A percentile compares a stretch with the other conserved stretches of the same genome.
phyloP scores from a whole-genome alignment of 2,329 filamentous ascomycete species.

The Aspergillus sp. region DNA sequence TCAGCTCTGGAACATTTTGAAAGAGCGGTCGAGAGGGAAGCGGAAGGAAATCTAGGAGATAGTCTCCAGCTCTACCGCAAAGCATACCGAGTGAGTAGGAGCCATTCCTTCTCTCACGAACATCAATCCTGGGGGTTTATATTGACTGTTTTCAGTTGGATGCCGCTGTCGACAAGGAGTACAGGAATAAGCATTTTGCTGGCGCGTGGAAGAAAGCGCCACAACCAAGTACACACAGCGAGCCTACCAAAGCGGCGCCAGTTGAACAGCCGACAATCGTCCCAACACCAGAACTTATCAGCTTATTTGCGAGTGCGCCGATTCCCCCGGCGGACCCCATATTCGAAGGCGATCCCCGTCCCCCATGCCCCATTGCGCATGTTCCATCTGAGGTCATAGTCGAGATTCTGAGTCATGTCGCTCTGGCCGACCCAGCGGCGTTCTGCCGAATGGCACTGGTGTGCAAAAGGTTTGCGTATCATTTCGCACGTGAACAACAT shows the following conservation, averaged over 20 bases:
- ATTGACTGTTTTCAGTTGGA: slow-evolving; percentile 60
- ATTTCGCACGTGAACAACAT: slow-evolving; percentile 77
- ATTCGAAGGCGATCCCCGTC: slow-evolving; percentile 69
- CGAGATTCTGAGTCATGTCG: slow-evolving; percentile 74
- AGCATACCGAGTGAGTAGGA: slow-evolving; percentile 69
- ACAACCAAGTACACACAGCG: slow-evolving; percentile 49
- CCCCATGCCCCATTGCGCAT: slow-evolving; percentile 74
- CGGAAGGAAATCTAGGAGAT: slow-evolving; percentile 80
- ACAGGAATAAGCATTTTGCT: slow-evolving; percentile 90
- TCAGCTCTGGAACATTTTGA: slow-evolving; percentile 93
- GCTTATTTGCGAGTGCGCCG: slow-evolving; percentile 68
- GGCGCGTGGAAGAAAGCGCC: slow-evolving; percentile 53
- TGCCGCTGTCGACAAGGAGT: slow-evolving; percentile 75
- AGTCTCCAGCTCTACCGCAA: slow-evolving; percentile 85
- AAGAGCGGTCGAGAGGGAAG: slow-evolving; percentile 83
- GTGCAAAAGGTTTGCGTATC: slow-evolving; percentile 82
- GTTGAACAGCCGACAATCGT: slow-evolving; percentile 50
- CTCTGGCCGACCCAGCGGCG: slow-evolving; percentile 70
- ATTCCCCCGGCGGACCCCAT: slow-evolving; percentile 68
- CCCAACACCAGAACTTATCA: slow-evolving; percentile 67
- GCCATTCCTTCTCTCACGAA: not conserved
- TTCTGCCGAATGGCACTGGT: slow-evolving; percentile 76
- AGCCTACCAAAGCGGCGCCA: slow-evolving; percentile 52
- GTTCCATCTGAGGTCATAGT: slow-evolving; percentile 83
- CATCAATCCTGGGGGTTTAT: slow-evolving; percentile 15